Conservation (phyloP, 148 eudicot species). For the Mesembryanthemum crystallinum region DNA sequence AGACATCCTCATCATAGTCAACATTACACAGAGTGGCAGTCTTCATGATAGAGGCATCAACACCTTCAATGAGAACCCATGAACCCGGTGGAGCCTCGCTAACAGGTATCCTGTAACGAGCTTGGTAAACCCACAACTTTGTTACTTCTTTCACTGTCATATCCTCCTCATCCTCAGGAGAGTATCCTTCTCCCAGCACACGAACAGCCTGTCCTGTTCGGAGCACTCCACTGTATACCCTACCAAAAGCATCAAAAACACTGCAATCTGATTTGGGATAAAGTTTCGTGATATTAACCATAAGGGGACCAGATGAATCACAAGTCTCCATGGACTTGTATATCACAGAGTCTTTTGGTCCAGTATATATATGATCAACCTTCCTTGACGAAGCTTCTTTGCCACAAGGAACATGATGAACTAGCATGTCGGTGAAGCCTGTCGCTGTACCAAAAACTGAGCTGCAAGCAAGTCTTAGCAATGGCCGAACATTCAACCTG, state of each 20-base stretch:
- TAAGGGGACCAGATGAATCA: conserved; percentile 84
- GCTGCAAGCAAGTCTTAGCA: conserved; percentile 94
- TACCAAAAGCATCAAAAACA: conserved; percentile 98
- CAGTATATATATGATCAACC: conserved; percentile 88
- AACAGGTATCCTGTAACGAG: conserved; percentile 94
- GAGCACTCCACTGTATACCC: conserved; percentile 91
- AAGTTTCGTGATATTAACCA: conserved; percentile 90
- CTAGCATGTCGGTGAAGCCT: conserved; percentile 98
- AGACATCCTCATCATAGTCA: conserved; percentile 75
- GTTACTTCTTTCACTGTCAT: conserved; percentile 99
- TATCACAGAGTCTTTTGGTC: conserved; percentile 68
- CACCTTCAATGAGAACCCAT: conserved; percentile 99
- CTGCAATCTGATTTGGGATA: conserved; percentile 98
- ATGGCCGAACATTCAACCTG: conserved; percentile 84
- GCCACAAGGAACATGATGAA: conserved; percentile 89
- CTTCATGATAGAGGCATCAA: conserved; percentile 98
- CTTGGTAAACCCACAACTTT: conserved; percentile 95
- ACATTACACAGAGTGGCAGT: conserved; percentile 88
- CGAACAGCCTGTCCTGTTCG: conserved; percentile 91
- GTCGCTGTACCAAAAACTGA: conserved; percentile 96
- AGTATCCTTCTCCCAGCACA: conserved; percentile 97
- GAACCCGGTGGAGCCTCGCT: conserved; percentile 98
- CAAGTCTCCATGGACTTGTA: conserved; percentile 82
- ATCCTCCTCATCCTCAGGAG: conserved; percentile 99
- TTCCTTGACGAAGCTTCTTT: conserved; percentile 76